Conservation (phyloP, 345 rosid genomes). For the Microthlaspi erraticum region DNA sequence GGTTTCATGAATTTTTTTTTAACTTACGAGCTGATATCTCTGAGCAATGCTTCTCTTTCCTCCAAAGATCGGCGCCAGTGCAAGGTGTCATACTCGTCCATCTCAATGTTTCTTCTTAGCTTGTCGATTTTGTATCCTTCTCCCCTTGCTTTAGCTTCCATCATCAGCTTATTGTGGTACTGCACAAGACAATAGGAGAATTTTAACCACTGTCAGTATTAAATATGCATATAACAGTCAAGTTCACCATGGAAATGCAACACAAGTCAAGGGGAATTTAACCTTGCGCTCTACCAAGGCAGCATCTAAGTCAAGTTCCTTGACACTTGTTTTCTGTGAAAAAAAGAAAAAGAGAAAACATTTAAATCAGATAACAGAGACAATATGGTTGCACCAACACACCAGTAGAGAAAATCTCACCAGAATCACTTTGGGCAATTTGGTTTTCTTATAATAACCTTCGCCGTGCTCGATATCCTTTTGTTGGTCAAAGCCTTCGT, state of each 20-base stretch:
- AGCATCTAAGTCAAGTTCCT: conserved; percentile 91
- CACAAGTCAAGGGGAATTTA: no score
- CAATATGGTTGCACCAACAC: conserved; percentile 8
- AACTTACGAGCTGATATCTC: conserved; percentile 91
- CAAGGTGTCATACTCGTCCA: conserved; percentile 88
- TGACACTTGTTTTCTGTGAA: conserved; percentile 84
- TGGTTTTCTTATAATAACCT: conserved; percentile 63
- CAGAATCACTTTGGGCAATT: conserved; percentile 68
- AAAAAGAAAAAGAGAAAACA: conserved; percentile 11
- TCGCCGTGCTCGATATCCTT: conserved; percentile 60
- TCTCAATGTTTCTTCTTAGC: conserved; percentile 78
- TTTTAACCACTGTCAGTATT: conserved; percentile 7
- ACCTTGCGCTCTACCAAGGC: conserved; percentile 92
- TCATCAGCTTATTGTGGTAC: conserved; percentile 71
- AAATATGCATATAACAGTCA: conserved; percentile 6
- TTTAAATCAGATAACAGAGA: conserved; percentile 32
- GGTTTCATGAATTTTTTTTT: not conserved
- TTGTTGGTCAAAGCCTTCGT: conserved; percentile 72
- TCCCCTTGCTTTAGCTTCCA: conserved; percentile 77
- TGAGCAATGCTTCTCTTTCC: conserved; percentile 92
- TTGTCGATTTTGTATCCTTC: conserved; percentile 70
- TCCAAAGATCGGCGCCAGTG: conserved; percentile 93
- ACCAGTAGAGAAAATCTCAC: conserved; percentile 48
- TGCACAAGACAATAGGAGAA: conserved; percentile 41
- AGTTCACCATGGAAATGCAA: no score